Evolutionary conservation across 805 yeast genomes (phyloP).

Genomic region (Ogataea kodamae): DNA sequence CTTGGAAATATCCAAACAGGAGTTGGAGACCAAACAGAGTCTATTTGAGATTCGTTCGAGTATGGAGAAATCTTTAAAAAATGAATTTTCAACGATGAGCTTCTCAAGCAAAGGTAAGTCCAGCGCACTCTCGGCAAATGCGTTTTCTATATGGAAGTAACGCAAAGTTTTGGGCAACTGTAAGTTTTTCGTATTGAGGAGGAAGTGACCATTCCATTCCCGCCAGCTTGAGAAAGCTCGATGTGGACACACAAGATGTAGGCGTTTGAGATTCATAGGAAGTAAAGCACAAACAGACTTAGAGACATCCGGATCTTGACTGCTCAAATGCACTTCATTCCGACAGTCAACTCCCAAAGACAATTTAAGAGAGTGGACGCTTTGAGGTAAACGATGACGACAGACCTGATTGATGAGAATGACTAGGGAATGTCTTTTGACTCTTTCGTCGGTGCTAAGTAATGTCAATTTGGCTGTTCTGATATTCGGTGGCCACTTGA

Average conservation of each 20-base stretch:
- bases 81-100: conserved; percentile 7
- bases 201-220: conserved; percentile 16
- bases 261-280: conserved; percentile 5
- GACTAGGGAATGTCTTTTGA: conserved; percentile 7
- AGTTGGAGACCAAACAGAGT: conserved; percentile 6
- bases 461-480: conserved; percentile 2
- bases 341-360: conserved; percentile 9
- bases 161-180: conserved; percentile 4
- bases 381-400: conserved; percentile 5
- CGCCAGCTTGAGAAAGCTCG: conserved; percentile 17
- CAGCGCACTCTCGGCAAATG: conserved; percentile 9
- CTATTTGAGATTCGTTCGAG: conserved; percentile 3
- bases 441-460: conserved; percentile 13
- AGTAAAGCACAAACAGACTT: conserved; percentile 5
- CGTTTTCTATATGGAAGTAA: conserved; percentile 7
- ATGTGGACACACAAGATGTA: conserved; percentile 10
- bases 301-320: conserved; percentile 7
- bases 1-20: conserved; percentile 5
- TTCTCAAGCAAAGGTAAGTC: conserved; percentile 5
- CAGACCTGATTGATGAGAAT: conserved; percentile 6
- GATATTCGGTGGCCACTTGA: conserved; percentile 13
- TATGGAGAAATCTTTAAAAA: conserved; percentile 8
- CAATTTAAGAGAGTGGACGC: conserved; percentile 3
- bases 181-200: conserved; percentile 8
- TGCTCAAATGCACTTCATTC: conserved; percentile 13